Evolutionary conservation across 2,329 filamentous ascomycete genomes (phyloP).

Genomic region (Colletotrichum tofieldiae): DNA sequence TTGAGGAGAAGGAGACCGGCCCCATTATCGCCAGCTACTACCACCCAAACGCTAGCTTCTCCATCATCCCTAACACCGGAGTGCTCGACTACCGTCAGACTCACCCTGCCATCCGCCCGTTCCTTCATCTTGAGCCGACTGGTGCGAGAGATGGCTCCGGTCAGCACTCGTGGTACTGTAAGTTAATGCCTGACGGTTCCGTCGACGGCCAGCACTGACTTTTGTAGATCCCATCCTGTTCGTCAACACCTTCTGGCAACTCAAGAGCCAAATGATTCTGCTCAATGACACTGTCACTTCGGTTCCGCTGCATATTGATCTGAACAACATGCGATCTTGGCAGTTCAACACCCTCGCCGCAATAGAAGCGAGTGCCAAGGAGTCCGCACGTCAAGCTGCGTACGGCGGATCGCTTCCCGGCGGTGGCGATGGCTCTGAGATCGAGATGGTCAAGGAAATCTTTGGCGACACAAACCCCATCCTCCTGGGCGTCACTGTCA

Average conservation of each 20-base stretch:
- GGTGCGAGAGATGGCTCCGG: conserved; percentile 88
- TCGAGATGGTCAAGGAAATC: conserved; percentile 97
- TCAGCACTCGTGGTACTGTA: conserved; percentile 91
- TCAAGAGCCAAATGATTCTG: conserved; percentile 90
- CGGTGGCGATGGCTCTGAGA: conserved; percentile 90
- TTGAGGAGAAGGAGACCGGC: conserved; percentile 68
- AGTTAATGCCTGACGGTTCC: conserved; percentile 45
- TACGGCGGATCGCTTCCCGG: conserved; percentile 80
- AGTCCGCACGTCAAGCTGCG: conserved; percentile 84
- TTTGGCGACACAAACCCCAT: conserved; percentile 95
- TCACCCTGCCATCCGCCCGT: conserved; percentile 83
- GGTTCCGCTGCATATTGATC: conserved; percentile 85
- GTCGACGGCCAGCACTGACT: conserved; percentile 7
- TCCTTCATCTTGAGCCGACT: conserved; percentile 83
- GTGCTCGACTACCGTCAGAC: conserved; percentile 76
- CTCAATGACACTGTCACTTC: conserved; percentile 91
- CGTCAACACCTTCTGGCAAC: conserved; percentile 97
- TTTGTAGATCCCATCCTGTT: conserved; percentile 82
- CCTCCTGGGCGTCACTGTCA: conserved; percentile 85
- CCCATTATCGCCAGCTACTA: conserved; percentile 90
- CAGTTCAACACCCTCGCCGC: conserved; percentile 90
- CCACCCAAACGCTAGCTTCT: conserved; percentile 93
- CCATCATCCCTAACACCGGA: conserved; percentile 86
- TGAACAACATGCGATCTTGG: conserved; percentile 88
- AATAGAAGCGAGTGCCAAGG: conserved; percentile 90